A percentile compares a stretch with the other conserved stretches of the same genome.
phyloP scores from a whole-genome alignment of 2,329 filamentous ascomycete genomes.

The Aspergillus ochraceus region DNA sequence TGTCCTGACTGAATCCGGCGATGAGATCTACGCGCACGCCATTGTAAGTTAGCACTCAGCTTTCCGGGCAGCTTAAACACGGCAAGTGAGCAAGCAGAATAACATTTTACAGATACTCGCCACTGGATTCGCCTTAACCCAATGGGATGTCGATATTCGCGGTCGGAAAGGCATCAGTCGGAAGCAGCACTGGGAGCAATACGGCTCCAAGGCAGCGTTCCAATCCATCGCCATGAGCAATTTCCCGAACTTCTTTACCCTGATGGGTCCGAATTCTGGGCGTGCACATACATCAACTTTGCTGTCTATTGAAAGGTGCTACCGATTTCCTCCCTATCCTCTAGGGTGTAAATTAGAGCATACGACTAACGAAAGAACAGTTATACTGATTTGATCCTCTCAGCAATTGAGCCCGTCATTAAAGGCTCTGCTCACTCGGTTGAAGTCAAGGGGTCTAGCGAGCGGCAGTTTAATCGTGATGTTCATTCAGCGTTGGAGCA shows the following conservation, averaged over 20 bases:
- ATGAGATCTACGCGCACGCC: background rate
- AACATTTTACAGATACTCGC: background rate
- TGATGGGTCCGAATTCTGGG: background rate
- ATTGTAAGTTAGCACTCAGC: background rate
- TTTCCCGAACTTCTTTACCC: background rate
- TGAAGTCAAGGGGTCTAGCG: background rate
- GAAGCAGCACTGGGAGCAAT: constrained; percentile 5
- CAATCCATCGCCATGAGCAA: background rate
- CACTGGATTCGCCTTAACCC: background rate
- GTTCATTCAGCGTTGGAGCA: background rate
- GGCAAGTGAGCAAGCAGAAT: background rate
- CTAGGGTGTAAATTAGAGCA: background rate
- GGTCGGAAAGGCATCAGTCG: background rate
- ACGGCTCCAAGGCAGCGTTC: background rate
- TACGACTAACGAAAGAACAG: background rate
- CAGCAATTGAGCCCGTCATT: background rate
- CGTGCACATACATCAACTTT: background rate
- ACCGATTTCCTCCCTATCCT: no score
- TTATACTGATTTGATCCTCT: background rate
- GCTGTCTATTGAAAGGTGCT: background rate
- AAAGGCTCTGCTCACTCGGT: background rate
- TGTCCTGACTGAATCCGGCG: background rate
- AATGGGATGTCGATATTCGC: background rate
- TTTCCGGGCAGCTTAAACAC: background rate
- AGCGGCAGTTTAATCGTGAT: background rate